Percentiles rank a stretch among this genome's conserved stretches.
phyloP scores from a whole-genome alignment of 2,329 filamentous ascomycete genomes.

The Alternaria gansuensis region DNA sequence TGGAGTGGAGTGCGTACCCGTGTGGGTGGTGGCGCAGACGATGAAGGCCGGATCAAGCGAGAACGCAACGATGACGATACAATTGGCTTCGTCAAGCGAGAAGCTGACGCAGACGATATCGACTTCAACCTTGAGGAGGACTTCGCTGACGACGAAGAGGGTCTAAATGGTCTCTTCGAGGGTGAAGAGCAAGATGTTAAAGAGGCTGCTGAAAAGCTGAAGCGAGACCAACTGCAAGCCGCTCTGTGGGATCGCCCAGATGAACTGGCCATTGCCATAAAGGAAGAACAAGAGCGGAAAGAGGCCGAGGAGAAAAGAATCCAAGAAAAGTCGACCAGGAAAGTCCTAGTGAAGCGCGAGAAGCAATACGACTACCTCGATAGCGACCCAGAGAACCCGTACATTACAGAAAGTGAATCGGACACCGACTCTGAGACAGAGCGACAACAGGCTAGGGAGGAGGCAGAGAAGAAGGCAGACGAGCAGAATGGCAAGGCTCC shows the following conservation, averaged over 20 bases:
- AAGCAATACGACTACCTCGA: constrained; percentile 90
- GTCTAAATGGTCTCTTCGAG: constrained; percentile 54
- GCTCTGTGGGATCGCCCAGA: constrained; percentile 78
- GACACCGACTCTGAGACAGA: constrained; percentile 69
- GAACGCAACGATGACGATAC: constrained; percentile 54
- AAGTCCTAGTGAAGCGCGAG: constrained; percentile 83
- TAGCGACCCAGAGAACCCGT: constrained; percentile 69
- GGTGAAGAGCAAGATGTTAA: constrained; percentile 65
- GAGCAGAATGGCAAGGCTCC: constrained; percentile 59
- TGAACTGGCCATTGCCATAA: constrained; percentile 66
- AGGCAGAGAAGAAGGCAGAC: constrained; percentile 59
- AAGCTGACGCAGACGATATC: constrained; percentile 70
- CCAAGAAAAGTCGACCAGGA: constrained; percentile 79
- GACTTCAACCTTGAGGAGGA: constrained; percentile 72
- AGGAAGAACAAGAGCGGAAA: constrained; percentile 71
- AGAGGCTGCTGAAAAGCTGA: constrained; percentile 71
- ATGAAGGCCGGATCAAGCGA: constrained; percentile 48
- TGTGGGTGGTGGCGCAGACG: constrained; percentile 48
- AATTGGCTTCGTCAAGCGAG: constrained; percentile 56
- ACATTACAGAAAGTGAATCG: constrained; percentile 43
- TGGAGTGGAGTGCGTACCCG: constrained; percentile 40
- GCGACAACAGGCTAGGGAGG: constrained; percentile 66
- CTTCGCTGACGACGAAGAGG: constrained; percentile 87
- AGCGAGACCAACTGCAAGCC: constrained; percentile 82
- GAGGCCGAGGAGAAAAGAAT: constrained; percentile 74